Base-by-base conservation (phyloP, 352 stramenopile genomes). In the Pythium apleroticum region DNA sequence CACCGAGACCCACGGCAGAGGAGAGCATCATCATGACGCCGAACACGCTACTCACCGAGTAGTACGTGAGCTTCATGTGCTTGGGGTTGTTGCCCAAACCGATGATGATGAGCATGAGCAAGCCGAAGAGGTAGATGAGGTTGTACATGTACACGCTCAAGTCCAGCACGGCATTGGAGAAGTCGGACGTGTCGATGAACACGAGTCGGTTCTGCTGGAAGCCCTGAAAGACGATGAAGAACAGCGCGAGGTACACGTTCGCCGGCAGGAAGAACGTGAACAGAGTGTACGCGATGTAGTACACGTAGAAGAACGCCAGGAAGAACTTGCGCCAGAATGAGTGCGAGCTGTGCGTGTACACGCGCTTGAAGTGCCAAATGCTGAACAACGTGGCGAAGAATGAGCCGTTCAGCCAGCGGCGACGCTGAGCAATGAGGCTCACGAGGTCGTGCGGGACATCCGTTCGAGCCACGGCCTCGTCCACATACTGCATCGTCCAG, bases 401-500 rank as follows among this genome's bases (percentile, higher is more conserved):
- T 20, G 85, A 78, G 15, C 88, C 88, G 52, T 96, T 96, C 14
- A 94, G 74, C 88, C 86, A 96, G 6, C 86, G 85, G 53, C 89
- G 86, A n/a, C 88, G 86, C 67, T 95, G 86, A 19, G 80, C 77
- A 54, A 95, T 93, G 19, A 96, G 74, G 17, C 71, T 86, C n/a
- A 95, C 79, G 37, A 96, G 78, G 57, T 94, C 79, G 15, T 88
- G 69, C 20, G 88, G 88, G 19, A 95, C 85, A 66, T 96, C 88
- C 1, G 88, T 96, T 14, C 85, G 77, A 28, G 88, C 88, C 0
- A 95, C 77, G 0, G 88, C 86, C 19, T 94, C 79, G 41, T 93
- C 90, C 28, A 95, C 84, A 60, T 94, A 96, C 46, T 94, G 84
- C 82, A 95, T 93, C 7, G 88, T 94, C 84, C 87, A 96, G 49